These are phyloP conservation scores for Malus hybrid DNA, from an alignment of 331 rosid genomes.

Conservation along the genomic window DNA sequence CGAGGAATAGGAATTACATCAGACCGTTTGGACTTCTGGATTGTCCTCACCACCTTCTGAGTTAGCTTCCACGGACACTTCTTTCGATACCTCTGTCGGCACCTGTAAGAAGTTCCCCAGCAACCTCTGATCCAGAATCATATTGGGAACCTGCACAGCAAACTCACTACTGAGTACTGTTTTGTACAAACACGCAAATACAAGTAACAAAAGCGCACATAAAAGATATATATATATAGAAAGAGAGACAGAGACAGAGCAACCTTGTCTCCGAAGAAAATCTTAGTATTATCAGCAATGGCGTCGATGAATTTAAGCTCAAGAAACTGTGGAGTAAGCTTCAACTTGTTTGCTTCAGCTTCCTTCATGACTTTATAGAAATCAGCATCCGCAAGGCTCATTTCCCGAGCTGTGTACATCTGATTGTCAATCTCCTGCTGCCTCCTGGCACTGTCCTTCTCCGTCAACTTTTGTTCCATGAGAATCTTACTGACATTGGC, in stretches of 20 bases:
- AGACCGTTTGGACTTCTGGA: not conserved
- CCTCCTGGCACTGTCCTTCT: slow-evolving; percentile 65
- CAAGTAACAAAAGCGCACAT: not conserved
- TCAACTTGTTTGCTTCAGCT: slow-evolving; percentile 89
- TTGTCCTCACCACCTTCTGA: not conserved
- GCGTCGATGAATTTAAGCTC: slow-evolving; percentile 79
- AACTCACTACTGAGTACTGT: slow-evolving; percentile 17
- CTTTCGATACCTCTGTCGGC: slow-evolving; percentile 21
- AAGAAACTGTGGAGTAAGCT: slow-evolving; percentile 85
- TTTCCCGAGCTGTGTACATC: slow-evolving; percentile 76
- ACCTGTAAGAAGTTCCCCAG: slow-evolving; percentile 61
- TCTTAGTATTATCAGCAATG: slow-evolving; percentile 66
- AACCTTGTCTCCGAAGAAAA: slow-evolving; percentile 96
- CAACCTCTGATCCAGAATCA: slow-evolving; percentile 75
- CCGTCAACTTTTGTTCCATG: slow-evolving; percentile 84
- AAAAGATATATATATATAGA: too few species aligned
- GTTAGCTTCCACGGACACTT: not conserved
- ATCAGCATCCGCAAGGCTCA: slow-evolving; percentile 80
- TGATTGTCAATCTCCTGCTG: slow-evolving; percentile 79
- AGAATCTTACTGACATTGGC: slow-evolving; percentile 85
- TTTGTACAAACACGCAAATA: not conserved
- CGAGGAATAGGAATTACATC: not conserved
- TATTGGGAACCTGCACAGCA: slow-evolving; percentile 61
- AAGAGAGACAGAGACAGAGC: not conserved
- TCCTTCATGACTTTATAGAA: slow-evolving; percentile 71